Conservation (phyloP, 306 rosid genomes). For the Purshia tridentata region DNA sequence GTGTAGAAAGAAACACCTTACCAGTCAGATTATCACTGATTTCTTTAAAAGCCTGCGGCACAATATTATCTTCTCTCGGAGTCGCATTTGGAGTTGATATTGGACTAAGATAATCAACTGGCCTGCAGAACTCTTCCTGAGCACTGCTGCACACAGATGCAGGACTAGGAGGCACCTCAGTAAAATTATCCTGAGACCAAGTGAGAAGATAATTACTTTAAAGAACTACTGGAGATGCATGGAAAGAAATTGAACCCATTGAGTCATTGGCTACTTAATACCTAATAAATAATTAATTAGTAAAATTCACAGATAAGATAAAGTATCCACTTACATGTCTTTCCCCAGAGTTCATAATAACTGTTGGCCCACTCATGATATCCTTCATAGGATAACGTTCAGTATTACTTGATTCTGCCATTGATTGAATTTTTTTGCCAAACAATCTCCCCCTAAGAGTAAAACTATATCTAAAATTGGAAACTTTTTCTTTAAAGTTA, state of each 20-base stretch:
- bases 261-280: background rate
- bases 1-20: constrained; percentile 24
- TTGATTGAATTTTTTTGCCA: constrained; percentile 69
- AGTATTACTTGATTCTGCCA: constrained; percentile 44
- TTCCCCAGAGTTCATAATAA: constrained; percentile 60
- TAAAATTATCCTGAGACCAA: constrained; percentile 72
- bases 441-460: constrained; percentile 71
- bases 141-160: constrained; percentile 93
- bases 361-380: constrained; percentile 85
- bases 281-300: background rate
- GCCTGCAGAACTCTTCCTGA: constrained; percentile 83
- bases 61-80: constrained; percentile 56
- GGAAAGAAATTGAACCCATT: constrained; percentile 24
- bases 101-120: constrained; percentile 66
- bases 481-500: constrained; percentile 81
- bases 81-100: constrained; percentile 71
- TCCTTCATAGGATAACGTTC: constrained; percentile 53
- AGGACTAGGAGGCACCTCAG: constrained; percentile 99
- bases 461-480: constrained; percentile 69
- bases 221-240: constrained; percentile 21
- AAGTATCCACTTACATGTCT: constrained; percentile 62
- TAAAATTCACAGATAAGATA: background rate
- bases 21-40: constrained; percentile 88
- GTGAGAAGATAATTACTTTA: constrained; percentile 26
- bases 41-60: constrained; percentile 71